Base-by-base conservation (phyloP, 2,329 filamentous ascomycete genomes). In the Didymella pinodella region DNA sequence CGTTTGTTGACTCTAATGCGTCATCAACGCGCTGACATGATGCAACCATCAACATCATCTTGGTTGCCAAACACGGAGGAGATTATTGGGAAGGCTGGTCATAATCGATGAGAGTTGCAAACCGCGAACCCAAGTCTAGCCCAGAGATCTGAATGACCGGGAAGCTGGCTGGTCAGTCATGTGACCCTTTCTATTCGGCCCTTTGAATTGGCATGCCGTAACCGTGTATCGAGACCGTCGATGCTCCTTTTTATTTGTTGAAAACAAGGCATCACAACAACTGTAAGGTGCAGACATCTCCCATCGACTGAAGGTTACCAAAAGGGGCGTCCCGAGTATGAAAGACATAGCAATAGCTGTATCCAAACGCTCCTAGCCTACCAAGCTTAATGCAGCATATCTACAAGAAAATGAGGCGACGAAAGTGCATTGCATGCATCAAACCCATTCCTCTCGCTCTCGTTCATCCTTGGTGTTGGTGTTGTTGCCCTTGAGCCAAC, bases 401-500 rank as follows among this genome's bases (percentile, higher is more conserved):
- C 2, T 32, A 46, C 48, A 48, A 12, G 12, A 16, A 16, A 36
- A 22, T 11, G 8, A 7, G 47, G 34, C 5, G 49, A 28, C 6
- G 28, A 18, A 25, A 10, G 31, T 11, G 14, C 8, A 6, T 38
- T 29, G 18, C 18, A 20, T 20, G 34, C n/a, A 6, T 72, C 64
- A 74, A 11, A 72, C 60, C 73, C 72, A 74, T 3, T 59, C 68
- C 28, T 69, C 65, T 6, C 65, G 57, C 43, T 71, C 72, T 32
- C 63, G 61, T 36, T 72, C 72, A 12, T 76, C 72, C 31, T 68
- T 74, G 16, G 53, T 58, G 26, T 51, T 54, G 2, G 62, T 64
- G 6, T 59, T 65, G 53, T 62, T 70, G 5, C 74, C 71, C 51
- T 72, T 76, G 25, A 77, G 54, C 75, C 75, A 77, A 0, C 72